Evolutionary conservation across 2,329 filamentous ascomycete genomes (phyloP).

Genomic region (Fusarium abutilonis): DNA sequence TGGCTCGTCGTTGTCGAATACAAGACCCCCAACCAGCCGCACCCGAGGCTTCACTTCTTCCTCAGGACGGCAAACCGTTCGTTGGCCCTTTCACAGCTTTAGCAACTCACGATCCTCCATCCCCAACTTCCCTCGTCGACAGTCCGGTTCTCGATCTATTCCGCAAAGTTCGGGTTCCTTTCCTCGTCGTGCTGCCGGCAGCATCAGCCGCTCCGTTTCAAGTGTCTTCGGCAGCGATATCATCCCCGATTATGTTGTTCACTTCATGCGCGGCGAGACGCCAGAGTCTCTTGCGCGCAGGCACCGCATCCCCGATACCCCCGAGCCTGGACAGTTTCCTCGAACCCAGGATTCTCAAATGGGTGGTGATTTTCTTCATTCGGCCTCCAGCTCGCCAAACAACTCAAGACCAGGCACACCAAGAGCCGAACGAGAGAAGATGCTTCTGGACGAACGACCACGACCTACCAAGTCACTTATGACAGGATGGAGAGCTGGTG

Average conservation of each 20-base stretch:
- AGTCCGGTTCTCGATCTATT: conserved; percentile 36
- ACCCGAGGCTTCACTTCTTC: conserved; percentile 44
- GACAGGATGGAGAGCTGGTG: conserved; percentile 60
- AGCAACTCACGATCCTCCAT: conserved; percentile 44
- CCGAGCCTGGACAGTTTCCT: conserved; percentile 43
- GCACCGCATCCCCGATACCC: conserved; percentile 46
- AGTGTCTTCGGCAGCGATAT: conserved; percentile 55
- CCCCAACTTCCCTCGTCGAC: conserved; percentile 31
- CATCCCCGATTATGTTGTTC: conserved; percentile 65
- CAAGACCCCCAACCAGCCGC: conserved; percentile 35
- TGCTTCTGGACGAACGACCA: conserved; percentile 37
- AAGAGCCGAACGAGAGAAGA: conserved; percentile 43
- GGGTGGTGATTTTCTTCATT: conserved; percentile 21
- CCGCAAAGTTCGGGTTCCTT: conserved; percentile 39
- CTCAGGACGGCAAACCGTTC: conserved; percentile 42
- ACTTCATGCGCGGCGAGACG: conserved; percentile 65
- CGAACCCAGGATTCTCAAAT: conserved; percentile 29
- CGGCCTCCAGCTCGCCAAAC: conserved; percentile 17
- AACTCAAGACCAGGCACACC: conserved; percentile 39
- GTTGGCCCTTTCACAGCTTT: conserved; percentile 46
- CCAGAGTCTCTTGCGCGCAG: conserved; percentile 62
- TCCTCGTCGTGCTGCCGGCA: conserved; percentile 42
- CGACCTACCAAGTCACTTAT: conserved; percentile 43
- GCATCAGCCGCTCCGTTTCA: conserved; percentile 46
- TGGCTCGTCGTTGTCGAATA: conserved; percentile 28